A percentile compares a stretch with the other conserved stretches of the same genome.
These are phyloP conservation scores for Hagleromyces aurorensis DNA, from an alignment of 805 yeast genomes.

Conservation along the genomic window DNA sequence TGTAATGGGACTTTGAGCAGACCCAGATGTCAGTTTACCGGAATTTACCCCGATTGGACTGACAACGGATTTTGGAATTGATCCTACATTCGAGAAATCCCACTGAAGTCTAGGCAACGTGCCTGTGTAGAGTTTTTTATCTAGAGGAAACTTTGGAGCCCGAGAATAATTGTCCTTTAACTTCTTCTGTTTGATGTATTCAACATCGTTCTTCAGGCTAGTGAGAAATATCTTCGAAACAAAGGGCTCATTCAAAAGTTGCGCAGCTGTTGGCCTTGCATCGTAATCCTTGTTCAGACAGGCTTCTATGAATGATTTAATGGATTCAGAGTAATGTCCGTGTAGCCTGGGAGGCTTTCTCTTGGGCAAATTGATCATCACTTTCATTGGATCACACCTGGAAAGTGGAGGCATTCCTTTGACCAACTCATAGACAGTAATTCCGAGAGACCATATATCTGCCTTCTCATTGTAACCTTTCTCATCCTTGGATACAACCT, in stretches of 20 bases:
- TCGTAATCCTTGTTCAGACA: slow-evolving; percentile 65
- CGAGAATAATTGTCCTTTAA: slow-evolving; percentile 15
- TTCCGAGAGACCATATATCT: slow-evolving; percentile 95
- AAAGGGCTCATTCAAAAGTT: slow-evolving; percentile 48
- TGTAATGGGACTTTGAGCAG: slow-evolving; percentile 13
- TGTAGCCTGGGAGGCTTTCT: slow-evolving; percentile 26
- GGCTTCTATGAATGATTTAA: slow-evolving; percentile 48
- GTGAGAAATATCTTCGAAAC: slow-evolving; percentile 34
- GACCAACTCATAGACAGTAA: slow-evolving; percentile 78
- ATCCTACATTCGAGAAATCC: slow-evolving; percentile 6
- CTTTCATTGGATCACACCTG: slow-evolving; percentile 67
- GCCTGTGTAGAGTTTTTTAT: slow-evolving; percentile 23
- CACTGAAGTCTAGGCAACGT: slow-evolving; percentile 6
- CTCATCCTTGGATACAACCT: slow-evolving; percentile 49
- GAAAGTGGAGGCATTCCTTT: slow-evolving; percentile 78
- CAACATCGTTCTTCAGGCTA: slow-evolving; percentile 36
- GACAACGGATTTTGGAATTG: slow-evolving; percentile 3
- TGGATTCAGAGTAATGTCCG: slow-evolving; percentile 26
- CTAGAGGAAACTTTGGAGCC: slow-evolving; percentile 35
- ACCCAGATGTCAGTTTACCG: slow-evolving; percentile 5
- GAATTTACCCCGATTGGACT: slow-evolving; percentile 3
- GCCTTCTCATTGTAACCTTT: slow-evolving; percentile 76
- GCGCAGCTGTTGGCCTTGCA: slow-evolving; percentile 53
- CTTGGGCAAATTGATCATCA: slow-evolving; percentile 42
- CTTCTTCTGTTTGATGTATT: slow-evolving; percentile 30